Conservation (phyloP, 305 asterid species). For the Fraxinus ornus region DNA sequence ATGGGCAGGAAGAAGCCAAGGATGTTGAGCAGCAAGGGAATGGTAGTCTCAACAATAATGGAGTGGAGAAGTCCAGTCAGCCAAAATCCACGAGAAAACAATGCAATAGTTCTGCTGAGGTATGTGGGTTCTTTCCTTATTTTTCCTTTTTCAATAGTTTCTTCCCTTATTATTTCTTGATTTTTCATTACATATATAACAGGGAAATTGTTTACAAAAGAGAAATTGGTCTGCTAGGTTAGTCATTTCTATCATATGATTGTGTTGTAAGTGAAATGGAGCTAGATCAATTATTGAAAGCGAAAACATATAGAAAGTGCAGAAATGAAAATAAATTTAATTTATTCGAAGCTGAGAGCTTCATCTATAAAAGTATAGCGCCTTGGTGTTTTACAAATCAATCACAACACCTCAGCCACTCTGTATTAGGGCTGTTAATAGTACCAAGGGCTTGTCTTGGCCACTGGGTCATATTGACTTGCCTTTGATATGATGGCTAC, state of each 20-base stretch:
- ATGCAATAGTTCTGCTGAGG: slow-evolving; percentile 52
- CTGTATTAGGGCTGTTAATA: not conserved
- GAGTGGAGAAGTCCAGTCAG: slow-evolving; percentile 31
- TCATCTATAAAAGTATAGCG: not conserved
- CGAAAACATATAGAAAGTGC: not conserved
- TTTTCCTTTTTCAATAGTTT: not conserved
- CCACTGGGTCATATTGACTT: not conserved
- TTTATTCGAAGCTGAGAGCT: not conserved
- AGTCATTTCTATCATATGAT: not conserved
- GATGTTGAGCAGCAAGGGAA: slow-evolving; percentile 19
- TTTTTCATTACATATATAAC: not conserved
- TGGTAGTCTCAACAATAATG: slow-evolving; percentile 21
- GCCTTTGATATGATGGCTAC: not conserved
- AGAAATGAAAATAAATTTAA: not conserved
- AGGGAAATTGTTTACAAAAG: not conserved
- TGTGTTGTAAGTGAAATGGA: not conserved
- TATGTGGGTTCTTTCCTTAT: slow-evolving; percentile 16
- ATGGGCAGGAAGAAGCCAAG: slow-evolving; percentile 39
- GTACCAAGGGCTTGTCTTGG: not conserved
- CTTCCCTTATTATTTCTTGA: not conserved
- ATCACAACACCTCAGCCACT: not conserved
- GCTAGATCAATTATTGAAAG: not conserved
- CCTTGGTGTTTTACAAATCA: not conserved
- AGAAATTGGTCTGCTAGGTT: not conserved
- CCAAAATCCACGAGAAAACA: slow-evolving; percentile 51